A percentile compares a stretch with the other conserved stretches of the same genome.
These are phyloP conservation scores for Exophiala sp. DNA, from an alignment of 2,329 filamentous ascomycete genomes.

Conservation along the genomic window DNA sequence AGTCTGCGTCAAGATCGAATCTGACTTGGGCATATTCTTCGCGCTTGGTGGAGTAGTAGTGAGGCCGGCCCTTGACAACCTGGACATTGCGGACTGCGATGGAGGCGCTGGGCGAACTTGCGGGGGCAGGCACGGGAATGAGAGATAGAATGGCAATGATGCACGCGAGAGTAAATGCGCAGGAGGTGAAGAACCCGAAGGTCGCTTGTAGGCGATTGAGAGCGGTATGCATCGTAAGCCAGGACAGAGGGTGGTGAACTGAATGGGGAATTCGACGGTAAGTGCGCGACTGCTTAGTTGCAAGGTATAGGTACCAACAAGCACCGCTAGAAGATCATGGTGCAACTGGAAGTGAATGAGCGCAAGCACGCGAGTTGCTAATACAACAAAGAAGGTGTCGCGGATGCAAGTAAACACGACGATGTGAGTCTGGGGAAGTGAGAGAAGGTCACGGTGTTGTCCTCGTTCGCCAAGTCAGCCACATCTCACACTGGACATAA, in stretches of 20 bases:
- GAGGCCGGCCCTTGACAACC: constrained; percentile 84
- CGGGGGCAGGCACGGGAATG: constrained; percentile 53
- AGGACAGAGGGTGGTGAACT: neutral
- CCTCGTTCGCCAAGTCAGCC: neutral
- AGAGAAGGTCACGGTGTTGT: too few relatives aligned
- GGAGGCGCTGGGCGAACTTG: constrained; percentile 52
- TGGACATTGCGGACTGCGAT: constrained; percentile 70
- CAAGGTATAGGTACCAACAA: too few relatives aligned
- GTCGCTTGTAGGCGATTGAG: constrained; percentile 81
- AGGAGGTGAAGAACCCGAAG: constrained; percentile 97
- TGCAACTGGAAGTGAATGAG: too few relatives aligned
- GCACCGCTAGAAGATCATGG: neutral
- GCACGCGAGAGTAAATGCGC: constrained; percentile 72
- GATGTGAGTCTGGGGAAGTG: too few relatives aligned
- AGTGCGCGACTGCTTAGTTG: too few relatives aligned
- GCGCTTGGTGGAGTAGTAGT: constrained; percentile 88
- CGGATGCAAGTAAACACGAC: neutral
- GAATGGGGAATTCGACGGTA: too few relatives aligned
- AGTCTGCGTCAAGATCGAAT: constrained; percentile 88
- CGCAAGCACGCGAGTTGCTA: too few relatives aligned
- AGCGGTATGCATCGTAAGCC: constrained; percentile 70
- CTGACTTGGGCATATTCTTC: constrained; percentile 94
- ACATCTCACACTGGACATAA: neutral
- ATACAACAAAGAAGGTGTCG: neutral
- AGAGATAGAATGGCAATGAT: constrained; percentile 70